Percentiles rank a stretch among this genome's conserved stretches.
These are phyloP conservation scores for Paspalum notatum DNA, from an alignment of 176 grass and related monocot species.

Conservation along the genomic window DNA sequence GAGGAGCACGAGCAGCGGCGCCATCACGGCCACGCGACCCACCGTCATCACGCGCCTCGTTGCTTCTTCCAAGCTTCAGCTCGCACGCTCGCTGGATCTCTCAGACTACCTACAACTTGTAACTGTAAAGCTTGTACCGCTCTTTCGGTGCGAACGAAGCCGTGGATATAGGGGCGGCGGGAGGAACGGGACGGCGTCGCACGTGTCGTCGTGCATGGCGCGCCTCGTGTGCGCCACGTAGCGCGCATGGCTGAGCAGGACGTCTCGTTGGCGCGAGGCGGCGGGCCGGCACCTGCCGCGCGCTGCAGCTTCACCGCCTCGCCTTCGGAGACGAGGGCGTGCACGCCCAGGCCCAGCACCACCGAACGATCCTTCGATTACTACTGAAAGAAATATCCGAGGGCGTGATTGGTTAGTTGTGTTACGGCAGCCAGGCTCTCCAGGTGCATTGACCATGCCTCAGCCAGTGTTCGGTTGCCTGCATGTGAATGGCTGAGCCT, in stretches of 20 bases:
- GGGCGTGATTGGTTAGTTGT: too few species aligned
- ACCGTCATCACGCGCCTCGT: background rate
- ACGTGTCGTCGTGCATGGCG: slow-evolving; percentile 54
- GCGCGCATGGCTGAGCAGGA: slow-evolving; percentile 4
- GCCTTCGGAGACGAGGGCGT: too few species aligned
- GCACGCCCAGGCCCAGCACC: too few species aligned
- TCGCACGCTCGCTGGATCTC: background rate
- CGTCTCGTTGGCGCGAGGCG: slow-evolving; percentile 13
- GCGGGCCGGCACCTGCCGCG: background rate
- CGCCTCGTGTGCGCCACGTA: slow-evolving; percentile 40
- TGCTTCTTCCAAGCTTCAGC: background rate
- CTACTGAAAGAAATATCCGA: too few species aligned
- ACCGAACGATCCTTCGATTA: too few species aligned
- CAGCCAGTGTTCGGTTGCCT: too few species aligned
- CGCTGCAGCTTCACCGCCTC: too few species aligned
- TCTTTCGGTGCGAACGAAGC: background rate
- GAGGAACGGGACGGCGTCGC: background rate
- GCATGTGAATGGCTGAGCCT: too few species aligned
- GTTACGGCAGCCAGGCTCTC: too few species aligned
- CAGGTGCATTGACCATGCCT: too few species aligned
- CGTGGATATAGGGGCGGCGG: slow-evolving; percentile 27
- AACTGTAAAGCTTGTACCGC: too few species aligned
- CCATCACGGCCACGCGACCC: background rate
- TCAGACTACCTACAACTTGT: background rate
- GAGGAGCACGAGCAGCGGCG: slow-evolving; percentile 41